phyloP scores from a whole-genome alignment of 139 green algal species.

The Pseudopediastrum boryanum region DNA sequence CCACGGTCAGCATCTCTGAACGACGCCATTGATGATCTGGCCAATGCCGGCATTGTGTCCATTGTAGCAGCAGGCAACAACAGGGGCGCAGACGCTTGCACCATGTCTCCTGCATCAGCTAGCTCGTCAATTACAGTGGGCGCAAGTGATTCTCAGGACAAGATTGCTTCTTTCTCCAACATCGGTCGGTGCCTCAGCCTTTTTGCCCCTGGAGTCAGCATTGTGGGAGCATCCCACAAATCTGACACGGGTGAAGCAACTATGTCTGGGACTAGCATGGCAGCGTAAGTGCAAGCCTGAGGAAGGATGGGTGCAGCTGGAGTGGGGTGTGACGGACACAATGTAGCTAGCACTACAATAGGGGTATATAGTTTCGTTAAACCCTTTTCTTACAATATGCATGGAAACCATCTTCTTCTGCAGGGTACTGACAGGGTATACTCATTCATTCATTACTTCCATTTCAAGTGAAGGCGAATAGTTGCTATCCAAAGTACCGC shows the following conservation, averaged over 20 bases:
- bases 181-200: conserved; percentile 72
- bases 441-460: too few relatives aligned
- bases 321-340: conserved; percentile 15
- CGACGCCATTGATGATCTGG: conserved; percentile 53
- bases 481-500: background rate
- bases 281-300: too few relatives aligned
- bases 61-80: conserved; percentile 58
- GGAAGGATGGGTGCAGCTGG: conserved; percentile 7
- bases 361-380: background rate
- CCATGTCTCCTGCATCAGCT: conserved; percentile 49
- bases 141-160: conserved; percentile 37
- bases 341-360: background rate
- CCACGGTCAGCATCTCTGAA: conserved; percentile 53
- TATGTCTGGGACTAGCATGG: conserved; percentile 26
- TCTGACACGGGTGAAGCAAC: background rate
- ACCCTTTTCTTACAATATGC: background rate
- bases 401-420: background rate
- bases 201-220: conserved; percentile 60
- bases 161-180: conserved; percentile 65
- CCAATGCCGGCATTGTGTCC: conserved; percentile 44
- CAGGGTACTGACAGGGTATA: background rate
- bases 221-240: too few relatives aligned
- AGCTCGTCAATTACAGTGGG: conserved; percentile 57
- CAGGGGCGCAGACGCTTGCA: conserved; percentile 62
- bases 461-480: too few relatives aligned